Evolutionary conservation across 305 asterid genomes (phyloP).

Genomic region (Fraxinus platypoda): DNA sequence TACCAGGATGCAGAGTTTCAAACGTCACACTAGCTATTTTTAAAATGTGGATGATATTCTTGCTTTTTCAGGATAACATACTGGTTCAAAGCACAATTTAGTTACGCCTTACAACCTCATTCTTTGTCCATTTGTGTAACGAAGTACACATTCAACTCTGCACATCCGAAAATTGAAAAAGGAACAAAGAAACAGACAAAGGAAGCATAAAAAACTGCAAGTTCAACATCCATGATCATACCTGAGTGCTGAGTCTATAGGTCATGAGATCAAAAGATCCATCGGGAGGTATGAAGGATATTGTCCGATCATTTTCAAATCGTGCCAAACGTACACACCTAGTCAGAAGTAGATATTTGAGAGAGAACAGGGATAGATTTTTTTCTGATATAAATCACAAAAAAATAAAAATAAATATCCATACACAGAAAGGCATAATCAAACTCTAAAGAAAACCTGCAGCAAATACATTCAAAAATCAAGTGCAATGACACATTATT

Average conservation of each 20-base stretch:
- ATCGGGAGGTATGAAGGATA: constrained; percentile 97
- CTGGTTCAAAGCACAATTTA: background rate
- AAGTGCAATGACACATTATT: background rate
- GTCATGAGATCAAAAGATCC: constrained; percentile 99
- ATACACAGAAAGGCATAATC: background rate
- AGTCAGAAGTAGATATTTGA: constrained; percentile 6
- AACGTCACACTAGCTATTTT: background rate
- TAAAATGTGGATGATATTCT: background rate
- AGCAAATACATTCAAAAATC: constrained; percentile 1
- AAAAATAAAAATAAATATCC: background rate
- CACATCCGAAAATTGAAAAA: background rate
- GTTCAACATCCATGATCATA: constrained; percentile 22
- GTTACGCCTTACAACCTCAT: background rate
- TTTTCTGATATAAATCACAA: background rate
- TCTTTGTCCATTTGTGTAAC: background rate
- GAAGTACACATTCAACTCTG: constrained; percentile 2
- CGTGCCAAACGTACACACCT: constrained; percentile 98
- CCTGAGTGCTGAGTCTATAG: constrained; percentile 97
- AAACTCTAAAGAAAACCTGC: background rate
- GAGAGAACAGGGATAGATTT: background rate
- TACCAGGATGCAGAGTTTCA: background rate
- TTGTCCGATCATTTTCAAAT: constrained; percentile 88
- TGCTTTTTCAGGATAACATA: background rate
- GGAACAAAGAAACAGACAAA: constrained; percentile 14
- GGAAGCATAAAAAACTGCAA: constrained; percentile 4